These are phyloP conservation scores for Curvularia eragrostidis DNA, from an alignment of 2,329 filamentous ascomycete species.

Conservation along the genomic window DNA sequence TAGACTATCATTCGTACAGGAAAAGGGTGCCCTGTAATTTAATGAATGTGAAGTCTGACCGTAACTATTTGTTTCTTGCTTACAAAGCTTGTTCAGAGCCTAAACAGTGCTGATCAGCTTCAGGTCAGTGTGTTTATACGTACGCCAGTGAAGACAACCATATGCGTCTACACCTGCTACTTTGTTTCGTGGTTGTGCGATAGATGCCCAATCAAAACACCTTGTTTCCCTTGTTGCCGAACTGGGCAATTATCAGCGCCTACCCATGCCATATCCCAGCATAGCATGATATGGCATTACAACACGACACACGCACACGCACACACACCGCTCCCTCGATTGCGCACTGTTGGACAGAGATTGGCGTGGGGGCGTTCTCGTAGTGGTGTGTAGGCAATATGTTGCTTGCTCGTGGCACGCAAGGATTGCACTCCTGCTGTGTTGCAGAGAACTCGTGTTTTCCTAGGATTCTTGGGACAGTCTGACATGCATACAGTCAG, in stretches of 20 bases:
- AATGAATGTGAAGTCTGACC: too few species aligned
- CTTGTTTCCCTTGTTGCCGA: neutral
- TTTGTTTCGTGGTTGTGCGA: neutral
- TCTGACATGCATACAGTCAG: neutral
- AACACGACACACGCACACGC: neutral
- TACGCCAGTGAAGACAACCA: neutral
- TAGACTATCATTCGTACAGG: too few species aligned
- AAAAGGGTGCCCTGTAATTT: too few species aligned
- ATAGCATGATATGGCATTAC: neutral
- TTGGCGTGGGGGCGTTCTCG: neutral
- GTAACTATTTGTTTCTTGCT: neutral
- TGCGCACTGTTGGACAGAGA: neutral
- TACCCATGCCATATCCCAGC: neutral
- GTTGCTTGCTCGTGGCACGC: neutral
- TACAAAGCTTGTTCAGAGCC: neutral
- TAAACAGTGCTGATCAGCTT: neutral
- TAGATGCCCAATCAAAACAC: neutral
- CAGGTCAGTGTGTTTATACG: neutral
- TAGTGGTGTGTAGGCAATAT: neutral
- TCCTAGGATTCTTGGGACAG: neutral
- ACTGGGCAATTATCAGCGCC: neutral
- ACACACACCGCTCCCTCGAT: neutral
- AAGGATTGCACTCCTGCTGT: neutral
- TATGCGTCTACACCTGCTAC: neutral
- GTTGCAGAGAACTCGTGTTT: neutral